Evolutionary conservation across 352 stramenopile genomes (phyloP).

Genomic region (Globisporangium alternatum): DNA sequence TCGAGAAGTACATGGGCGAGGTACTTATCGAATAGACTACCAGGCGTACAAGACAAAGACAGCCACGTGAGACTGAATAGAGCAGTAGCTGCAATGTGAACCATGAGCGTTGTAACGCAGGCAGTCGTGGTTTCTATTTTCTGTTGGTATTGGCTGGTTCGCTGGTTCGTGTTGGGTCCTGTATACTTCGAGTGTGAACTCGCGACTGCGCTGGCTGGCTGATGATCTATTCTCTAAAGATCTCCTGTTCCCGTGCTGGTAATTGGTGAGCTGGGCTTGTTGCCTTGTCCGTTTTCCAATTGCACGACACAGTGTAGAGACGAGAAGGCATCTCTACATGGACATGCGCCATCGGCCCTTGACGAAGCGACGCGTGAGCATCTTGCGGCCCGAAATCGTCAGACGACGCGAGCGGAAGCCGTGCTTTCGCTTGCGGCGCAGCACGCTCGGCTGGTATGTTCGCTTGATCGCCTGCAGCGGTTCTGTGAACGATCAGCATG

Average conservation of each 20-base stretch:
- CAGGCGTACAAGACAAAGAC: not conserved
- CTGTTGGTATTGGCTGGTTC: not conserved
- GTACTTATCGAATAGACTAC: slow-evolving; percentile 32
- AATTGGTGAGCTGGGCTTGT: not conserved
- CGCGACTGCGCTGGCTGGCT: not conserved
- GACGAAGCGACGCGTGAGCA: slow-evolving; percentile 76
- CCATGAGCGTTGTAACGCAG: not conserved
- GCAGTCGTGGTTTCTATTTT: slow-evolving; percentile 8
- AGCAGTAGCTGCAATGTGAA: not conserved
- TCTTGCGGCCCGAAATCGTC: slow-evolving; percentile 74
- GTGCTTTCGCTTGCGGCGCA: slow-evolving; percentile 86
- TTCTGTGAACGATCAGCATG: slow-evolving; percentile 30
- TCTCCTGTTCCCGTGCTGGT: not conserved
- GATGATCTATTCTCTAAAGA: not conserved
- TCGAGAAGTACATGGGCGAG: slow-evolving; percentile 80
- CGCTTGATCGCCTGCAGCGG: slow-evolving; percentile 78
- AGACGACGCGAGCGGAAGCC: slow-evolving; percentile 77
- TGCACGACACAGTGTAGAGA: not conserved
- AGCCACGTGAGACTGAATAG: not conserved
- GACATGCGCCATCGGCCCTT: slow-evolving; percentile 87
- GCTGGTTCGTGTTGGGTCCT: not conserved
- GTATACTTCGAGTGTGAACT: not conserved
- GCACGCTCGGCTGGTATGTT: slow-evolving; percentile 84
- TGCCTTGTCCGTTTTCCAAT: not conserved
- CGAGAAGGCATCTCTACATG: slow-evolving; percentile 32